Conservation (phyloP, 2,329 filamentous ascomycete species). For the Paecilomyces sp. region DNA sequence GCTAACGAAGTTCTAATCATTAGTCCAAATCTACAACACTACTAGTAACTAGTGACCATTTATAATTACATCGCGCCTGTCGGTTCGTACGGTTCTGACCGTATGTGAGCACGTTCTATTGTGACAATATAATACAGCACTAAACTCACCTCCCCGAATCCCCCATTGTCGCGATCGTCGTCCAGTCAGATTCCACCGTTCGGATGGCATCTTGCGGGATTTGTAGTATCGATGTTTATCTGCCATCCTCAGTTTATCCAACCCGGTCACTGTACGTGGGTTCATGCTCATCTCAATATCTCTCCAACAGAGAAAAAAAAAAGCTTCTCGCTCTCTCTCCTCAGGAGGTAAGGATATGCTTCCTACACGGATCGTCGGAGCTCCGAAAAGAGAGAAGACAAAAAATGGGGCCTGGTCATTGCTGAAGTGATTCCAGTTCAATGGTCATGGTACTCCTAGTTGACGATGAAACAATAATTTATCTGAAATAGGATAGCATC, state of each 20-base stretch:
- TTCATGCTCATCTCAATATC: not conserved
- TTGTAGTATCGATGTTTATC: not conserved
- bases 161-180: not conserved
- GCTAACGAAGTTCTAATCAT: not conserved
- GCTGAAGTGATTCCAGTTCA: not conserved
- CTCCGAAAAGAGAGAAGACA: not conserved
- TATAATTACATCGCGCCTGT: not conserved
- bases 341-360: not conserved
- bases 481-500: not conserved
- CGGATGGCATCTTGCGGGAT: not conserved
- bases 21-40: not conserved
- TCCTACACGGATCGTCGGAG: not conserved
- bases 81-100: not conserved
- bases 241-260: not conserved
- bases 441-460: not conserved
- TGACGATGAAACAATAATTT: not conserved
- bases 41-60: not conserved
- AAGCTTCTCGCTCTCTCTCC: not conserved
- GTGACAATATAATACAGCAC: not conserved
- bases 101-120: not conserved
- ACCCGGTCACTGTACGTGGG: not conserved
- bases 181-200: not conserved
- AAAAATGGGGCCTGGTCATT: not conserved
- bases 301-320: not conserved
- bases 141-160: not conserved